Base-by-base conservation (phyloP, 768 basidiomycete species). In the Hygrophorus russula region DNA sequence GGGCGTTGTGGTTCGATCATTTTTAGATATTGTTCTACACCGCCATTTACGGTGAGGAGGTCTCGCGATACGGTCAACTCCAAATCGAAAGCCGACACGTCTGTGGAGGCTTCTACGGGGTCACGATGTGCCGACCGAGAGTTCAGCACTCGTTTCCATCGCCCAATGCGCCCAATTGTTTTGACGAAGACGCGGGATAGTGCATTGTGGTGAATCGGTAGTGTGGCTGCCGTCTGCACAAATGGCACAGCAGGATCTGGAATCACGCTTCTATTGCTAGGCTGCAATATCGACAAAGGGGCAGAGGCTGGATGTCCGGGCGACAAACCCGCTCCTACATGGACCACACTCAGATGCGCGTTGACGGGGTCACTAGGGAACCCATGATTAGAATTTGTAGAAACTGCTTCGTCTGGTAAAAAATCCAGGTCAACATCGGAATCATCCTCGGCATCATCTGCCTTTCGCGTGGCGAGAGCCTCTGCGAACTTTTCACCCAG, bases 341-440 rank as follows among this genome's bases (percentile, higher is more conserved):
- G 64, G 7, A 64, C 58, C 1, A 62, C 62, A 12, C 59, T 62
- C 20, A 73, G 60, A 53, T 71, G 75, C 2, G 74, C 67, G 49
- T 70, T 76, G 14, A 66, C 70, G 2, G 66, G 62, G 45, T 75
- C 69, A 18, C 57, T 65, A 5, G 60, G 58, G 46, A 68, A 69
- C 3, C 61, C 64, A 4, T 62, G 42, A 6, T 58, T 41, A 24
- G 29, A 8, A 4, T 40, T 34, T 19, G 63, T 60, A 5, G 62
- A 55, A 8, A 59, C 56, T 5, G 63, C 62, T 44, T 74, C 73
- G 5, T 74, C 78, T 1, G 69, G 69, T 5, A 73, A 64, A 50
- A 89, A 88, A 55, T 88, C 86, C 20, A 89, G 69, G 58, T 89
- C 86, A 30, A 89, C 70, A 43, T 86, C 83, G 0, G 76, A 80